These are phyloP conservation scores for Ampelocalamus luodianensis DNA, from an alignment of 176 grass and related monocot species.

Conservation along the genomic window DNA sequence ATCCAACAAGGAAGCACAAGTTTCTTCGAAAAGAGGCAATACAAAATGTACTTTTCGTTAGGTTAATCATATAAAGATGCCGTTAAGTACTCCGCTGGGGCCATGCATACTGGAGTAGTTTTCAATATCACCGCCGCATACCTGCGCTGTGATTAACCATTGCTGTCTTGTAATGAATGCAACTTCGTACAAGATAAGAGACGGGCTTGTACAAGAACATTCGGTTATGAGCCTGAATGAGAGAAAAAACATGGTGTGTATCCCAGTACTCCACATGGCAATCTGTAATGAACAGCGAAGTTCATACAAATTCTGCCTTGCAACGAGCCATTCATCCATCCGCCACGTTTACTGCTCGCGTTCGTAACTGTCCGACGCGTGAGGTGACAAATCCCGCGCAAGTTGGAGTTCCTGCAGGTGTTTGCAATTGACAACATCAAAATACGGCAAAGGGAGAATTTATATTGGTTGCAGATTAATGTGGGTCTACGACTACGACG, in stretches of 20 bases:
- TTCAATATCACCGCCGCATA: constrained; percentile 24
- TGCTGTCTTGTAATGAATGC: constrained; percentile 28
- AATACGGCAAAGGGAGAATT: background rate
- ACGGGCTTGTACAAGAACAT: constrained; percentile 8
- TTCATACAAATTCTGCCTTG: constrained; percentile 14
- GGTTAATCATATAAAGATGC: constrained; percentile 4
- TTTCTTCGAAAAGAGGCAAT: constrained; percentile 25
- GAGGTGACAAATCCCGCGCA: constrained; percentile 54
- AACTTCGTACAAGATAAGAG: constrained; percentile 22
- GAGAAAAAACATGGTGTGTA: background rate
- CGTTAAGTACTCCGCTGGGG: background rate
- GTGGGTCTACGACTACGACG: background rate
- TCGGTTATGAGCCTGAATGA: background rate
- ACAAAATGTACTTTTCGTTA: constrained; percentile 19
- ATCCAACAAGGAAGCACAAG: background rate
- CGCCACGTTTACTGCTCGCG: constrained; percentile 32
- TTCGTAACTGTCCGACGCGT: constrained; percentile 48
- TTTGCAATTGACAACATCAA: constrained; percentile 13
- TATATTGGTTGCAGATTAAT: background rate
- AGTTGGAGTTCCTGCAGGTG: constrained; percentile 64
- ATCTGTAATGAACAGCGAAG: constrained; percentile 23
- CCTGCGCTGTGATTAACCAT: constrained; percentile 32
- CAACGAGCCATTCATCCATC: constrained; percentile 5
- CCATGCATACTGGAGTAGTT: background rate
- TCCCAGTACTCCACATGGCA: background rate